These are phyloP conservation scores for Fusarium albidum DNA, from an alignment of 2,329 filamentous ascomycete genomes.

Conservation along the genomic window DNA sequence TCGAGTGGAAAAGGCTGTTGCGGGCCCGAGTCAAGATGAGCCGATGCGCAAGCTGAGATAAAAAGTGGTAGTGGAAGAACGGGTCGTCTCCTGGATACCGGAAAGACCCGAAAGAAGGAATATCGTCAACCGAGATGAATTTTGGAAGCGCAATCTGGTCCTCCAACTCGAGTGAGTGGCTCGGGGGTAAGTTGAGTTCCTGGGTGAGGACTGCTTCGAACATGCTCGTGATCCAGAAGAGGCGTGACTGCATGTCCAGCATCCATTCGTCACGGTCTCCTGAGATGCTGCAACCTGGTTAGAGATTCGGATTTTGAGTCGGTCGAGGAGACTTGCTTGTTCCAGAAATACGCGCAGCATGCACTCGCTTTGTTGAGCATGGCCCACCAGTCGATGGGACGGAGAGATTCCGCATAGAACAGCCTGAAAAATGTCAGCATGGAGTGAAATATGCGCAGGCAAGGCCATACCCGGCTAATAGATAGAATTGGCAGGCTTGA, in stretches of 20 bases:
- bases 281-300: neutral
- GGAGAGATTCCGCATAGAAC: conserved; percentile 26
- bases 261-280: conserved; percentile 29
- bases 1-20: conserved; percentile 24
- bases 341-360: conserved; percentile 30
- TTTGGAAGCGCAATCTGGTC: conserved; percentile 26
- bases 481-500: conserved; percentile 24
- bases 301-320: neutral
- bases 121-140: conserved; percentile 28
- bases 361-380: conserved; percentile 31
- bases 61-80: conserved; percentile 29
- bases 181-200: conserved; percentile 24
- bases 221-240: conserved; percentile 36
- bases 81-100: conserved; percentile 30
- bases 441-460: rapidly evolving
- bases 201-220: conserved; percentile 28
- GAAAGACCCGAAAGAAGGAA: conserved; percentile 26
- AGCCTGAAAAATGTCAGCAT: conserved; percentile 1
- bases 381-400: conserved; percentile 27
- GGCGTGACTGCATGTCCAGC: conserved; percentile 31
- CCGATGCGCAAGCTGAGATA: conserved; percentile 30
- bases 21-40: conserved; percentile 26
- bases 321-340: conserved; percentile 9
- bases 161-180: conserved; percentile 19
- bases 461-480: conserved; percentile 14